Evolutionary conservation across 176 grass and related monocot species (phyloP).

Genomic region (bread wheat (Triticum aestivum)): IWGSC_CS_RefSeq_v2.1 NC_057803.1:607483390-607483889

Average conservation of each 20-base stretch:
- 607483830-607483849: too few relatives aligned
- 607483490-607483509: constrained; percentile 81
- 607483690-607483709: constrained; percentile 17
- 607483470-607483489: constrained; percentile 81
- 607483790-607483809: too few relatives aligned
- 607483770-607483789: not conserved
- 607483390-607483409: constrained; percentile 71
- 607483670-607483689: not conserved
- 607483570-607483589: constrained; percentile 19
- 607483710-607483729: not conserved
- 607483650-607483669: not conserved
- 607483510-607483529: constrained; percentile 93
- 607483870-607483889: too few relatives aligned
- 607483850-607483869: too few relatives aligned
- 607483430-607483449: constrained; percentile 96
- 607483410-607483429: constrained; percentile 83
- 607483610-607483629: not conserved
- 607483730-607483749: not conserved
- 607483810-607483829: too few relatives aligned
- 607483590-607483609: constrained; percentile 16
- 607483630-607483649: constrained; percentile 13
- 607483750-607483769: not conserved
- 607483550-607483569: constrained; percentile 56
- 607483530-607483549: constrained; percentile 83
- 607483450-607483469: constrained; percentile 96